These are phyloP conservation scores for Geotrichum histeridarum DNA, from an alignment of 1,139 yeast genomes.

Conservation along the genomic window DNA sequence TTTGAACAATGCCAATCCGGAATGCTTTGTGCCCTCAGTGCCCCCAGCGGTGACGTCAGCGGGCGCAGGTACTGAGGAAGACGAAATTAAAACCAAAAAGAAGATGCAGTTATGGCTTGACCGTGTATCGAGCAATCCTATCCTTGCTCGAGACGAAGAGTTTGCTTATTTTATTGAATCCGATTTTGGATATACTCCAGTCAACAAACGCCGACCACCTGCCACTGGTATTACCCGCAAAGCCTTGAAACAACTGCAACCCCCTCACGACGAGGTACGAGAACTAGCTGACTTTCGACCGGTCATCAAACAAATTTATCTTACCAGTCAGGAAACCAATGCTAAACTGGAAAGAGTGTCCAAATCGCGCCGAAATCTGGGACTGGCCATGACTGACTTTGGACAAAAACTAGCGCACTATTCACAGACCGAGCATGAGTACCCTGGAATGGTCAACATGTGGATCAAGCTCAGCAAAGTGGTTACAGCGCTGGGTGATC, in stretches of 20 bases:
- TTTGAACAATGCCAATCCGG: slow-evolving; percentile 74
- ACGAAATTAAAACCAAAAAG: slow-evolving; percentile 50
- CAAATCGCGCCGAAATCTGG: slow-evolving; percentile 52
- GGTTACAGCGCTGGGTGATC: slow-evolving; percentile 65
- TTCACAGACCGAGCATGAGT: slow-evolving; percentile 49
- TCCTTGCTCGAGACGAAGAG: slow-evolving; percentile 80
- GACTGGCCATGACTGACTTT: slow-evolving; percentile 57
- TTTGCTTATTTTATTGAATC: slow-evolving; percentile 81
- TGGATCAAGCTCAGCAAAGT: slow-evolving; percentile 77
- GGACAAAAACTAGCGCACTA: slow-evolving; percentile 53
- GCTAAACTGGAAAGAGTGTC: slow-evolving; percentile 52
- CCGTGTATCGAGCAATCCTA: slow-evolving; percentile 66
- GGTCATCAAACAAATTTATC: slow-evolving; percentile 69
- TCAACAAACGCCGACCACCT: slow-evolving; percentile 48
- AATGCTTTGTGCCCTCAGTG: slow-evolving; percentile 86
- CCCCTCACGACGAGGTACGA: slow-evolving; percentile 82
- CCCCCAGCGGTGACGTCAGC: slow-evolving; percentile 72
- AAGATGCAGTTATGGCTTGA: slow-evolving; percentile 85
- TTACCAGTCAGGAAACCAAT: slow-evolving; percentile 53
- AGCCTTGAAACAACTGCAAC: slow-evolving; percentile 83
- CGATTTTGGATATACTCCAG: slow-evolving; percentile 61
- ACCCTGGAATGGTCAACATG: slow-evolving; percentile 70
- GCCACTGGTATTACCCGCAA: slow-evolving; percentile 79
- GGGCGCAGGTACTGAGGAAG: slow-evolving; percentile 82
- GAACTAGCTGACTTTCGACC: slow-evolving; percentile 86